Evolutionary conservation across 768 basidiomycete species (phyloP).

Genomic region (Tulasnella sp.): DNA sequence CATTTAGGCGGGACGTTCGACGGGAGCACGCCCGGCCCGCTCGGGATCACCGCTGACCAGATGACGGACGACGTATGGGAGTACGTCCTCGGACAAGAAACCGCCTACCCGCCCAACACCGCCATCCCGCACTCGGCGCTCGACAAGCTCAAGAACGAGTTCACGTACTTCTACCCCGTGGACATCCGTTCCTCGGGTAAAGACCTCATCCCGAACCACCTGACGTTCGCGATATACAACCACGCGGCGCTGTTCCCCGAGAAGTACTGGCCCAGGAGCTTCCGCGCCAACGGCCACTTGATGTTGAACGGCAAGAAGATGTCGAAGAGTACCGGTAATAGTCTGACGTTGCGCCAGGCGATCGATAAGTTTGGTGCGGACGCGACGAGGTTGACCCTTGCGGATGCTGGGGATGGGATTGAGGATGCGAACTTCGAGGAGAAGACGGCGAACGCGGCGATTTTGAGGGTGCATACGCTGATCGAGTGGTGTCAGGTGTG

Average conservation of each 20-base stretch:
- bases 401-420: constrained; percentile 93
- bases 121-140: constrained; percentile 65
- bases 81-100: constrained; percentile 72
- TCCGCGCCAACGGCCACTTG: constrained; percentile 93
- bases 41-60: constrained; percentile 78
- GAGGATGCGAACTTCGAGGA: constrained; percentile 99
- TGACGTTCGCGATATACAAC: constrained; percentile 89
- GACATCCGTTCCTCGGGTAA: constrained; percentile 97
- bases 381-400: constrained; percentile 80
- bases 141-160: constrained; percentile 78
- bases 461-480: constrained; percentile 83
- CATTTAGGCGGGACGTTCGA: constrained; percentile 54
- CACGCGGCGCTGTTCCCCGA: constrained; percentile 90
- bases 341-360: constrained; percentile 77
- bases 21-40: constrained; percentile 64
- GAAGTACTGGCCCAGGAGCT: constrained; percentile 76
- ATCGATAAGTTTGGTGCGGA: constrained; percentile 96
- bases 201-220: constrained; percentile 89
- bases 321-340: constrained; percentile 95
- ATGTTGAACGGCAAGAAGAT: constrained; percentile 98
- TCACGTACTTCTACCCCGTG: constrained; percentile 95
- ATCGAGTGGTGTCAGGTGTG: constrained; percentile 82
- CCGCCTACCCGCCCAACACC: constrained; percentile 32
- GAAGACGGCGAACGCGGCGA: constrained; percentile 94
- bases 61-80: constrained; percentile 99